Evolutionary conservation across 352 stramenopile genomes (phyloP), one percentile per base, ranked within the genome.

Genomic region (Hyaloperonospora arabidopsidis): DNA sequence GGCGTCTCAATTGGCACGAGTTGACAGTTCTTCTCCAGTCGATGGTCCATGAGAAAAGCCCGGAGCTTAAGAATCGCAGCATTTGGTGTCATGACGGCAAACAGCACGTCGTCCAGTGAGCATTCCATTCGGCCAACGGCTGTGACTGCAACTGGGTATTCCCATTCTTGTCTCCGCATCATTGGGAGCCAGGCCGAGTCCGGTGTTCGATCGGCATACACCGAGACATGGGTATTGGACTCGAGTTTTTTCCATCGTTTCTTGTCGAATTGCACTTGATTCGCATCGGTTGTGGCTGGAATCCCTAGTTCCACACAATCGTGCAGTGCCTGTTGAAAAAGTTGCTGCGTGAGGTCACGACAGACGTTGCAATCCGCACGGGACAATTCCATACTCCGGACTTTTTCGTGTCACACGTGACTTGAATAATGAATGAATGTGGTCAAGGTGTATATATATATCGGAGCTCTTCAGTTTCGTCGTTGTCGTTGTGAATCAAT

Each of bases 211-310:
- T 68, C 61, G 12, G 48, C 48, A 32, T 65, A 68, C 15, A 68
- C 25, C 21, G 61, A 54, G 46, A 68, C 52, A n/a, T 68, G 35
- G 5, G 34, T 13, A 22, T 65, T 41, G 1, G 61, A 59, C 61
- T 65, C 56, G 11, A 68, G 40, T 22, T 59, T 68, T 48, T 68
- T 68, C 61, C 61, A 68, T 1, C 57, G 61, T 14, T 43, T 61
- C 22, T 44, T 55, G 48, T 68, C 57, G 10, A 68, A 32, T 12
- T 56, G 45, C 7, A 51, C 47, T 25, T 59, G 51, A 13, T 21
- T 46, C 10, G 25, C 50, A 1, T 54, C 46, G 29, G 23, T 44
- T 36, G 44, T 55, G 2, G 53, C 47, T 14, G 49, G 47, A 17
- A 68, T 38, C 0, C 49, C 54, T 5, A 68, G 46, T 49, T 62